Percentiles rank a stretch among this genome's conserved stretches.
phyloP scores from a whole-genome alignment of 169 alveolate species.

The Theileria equi region DNA sequence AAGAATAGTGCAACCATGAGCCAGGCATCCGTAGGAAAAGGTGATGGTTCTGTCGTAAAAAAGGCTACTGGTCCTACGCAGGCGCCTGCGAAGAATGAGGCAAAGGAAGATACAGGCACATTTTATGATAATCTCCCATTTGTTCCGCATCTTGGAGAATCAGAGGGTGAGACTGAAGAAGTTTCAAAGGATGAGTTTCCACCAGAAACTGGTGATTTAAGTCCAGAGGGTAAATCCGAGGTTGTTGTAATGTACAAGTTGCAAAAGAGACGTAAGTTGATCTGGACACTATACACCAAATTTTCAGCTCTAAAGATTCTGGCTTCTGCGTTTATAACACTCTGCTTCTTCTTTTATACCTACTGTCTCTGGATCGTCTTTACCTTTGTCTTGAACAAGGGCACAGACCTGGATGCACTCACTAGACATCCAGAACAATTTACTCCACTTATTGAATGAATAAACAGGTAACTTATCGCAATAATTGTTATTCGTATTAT shows the following conservation, averaged over 20 bases:
- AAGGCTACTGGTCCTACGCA: background rate
- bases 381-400: constrained; percentile 59
- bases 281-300: background rate
- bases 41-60: background rate
- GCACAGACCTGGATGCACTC: constrained; percentile 60
- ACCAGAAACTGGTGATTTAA: constrained; percentile 57
- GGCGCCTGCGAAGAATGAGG: background rate
- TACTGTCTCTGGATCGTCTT: constrained; percentile 63
- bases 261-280: constrained; percentile 54
- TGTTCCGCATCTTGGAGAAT: constrained; percentile 63
- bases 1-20: too few relatives aligned
- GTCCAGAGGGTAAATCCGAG: constrained; percentile 59
- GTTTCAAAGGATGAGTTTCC: constrained; percentile 65
- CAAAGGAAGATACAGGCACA: constrained; percentile 1
- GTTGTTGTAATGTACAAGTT: constrained; percentile 61
- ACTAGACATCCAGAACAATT: constrained; percentile 60
- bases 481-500: background rate
- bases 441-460: constrained; percentile 58
- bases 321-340: constrained; percentile 42
- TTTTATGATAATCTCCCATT: constrained; percentile 54
- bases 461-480: background rate
- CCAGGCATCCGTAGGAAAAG: too few relatives aligned
- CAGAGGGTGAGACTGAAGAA: constrained; percentile 69
- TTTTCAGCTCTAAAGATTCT: constrained; percentile 48
- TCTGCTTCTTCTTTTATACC: constrained; percentile 42